Conservation (phyloP, 2,329 filamentous ascomycete species). For the Verticillium tricorpus region DNA sequence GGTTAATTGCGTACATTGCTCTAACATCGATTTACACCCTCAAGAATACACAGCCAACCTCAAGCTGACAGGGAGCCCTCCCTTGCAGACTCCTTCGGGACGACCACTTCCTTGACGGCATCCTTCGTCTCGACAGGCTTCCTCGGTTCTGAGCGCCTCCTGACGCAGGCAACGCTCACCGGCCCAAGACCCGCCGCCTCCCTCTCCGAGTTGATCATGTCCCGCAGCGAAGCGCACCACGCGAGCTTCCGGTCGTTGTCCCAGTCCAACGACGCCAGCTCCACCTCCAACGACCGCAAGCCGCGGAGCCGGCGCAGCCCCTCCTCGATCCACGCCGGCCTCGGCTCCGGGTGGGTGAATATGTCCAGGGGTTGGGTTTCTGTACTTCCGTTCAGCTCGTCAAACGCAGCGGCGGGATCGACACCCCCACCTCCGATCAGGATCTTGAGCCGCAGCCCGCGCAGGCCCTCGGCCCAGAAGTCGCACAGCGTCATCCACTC, state of each 20-base stretch:
- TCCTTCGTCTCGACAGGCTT: neutral
- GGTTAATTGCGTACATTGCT: too few species aligned
- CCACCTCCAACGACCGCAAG: conserved; percentile 35
- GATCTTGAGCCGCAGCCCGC: conserved; percentile 35
- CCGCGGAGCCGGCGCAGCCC: conserved; percentile 25
- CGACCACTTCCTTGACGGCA: neutral
- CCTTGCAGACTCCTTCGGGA: neutral
- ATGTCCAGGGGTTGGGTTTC: conserved; percentile 19
- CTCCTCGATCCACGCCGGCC: conserved; percentile 22
- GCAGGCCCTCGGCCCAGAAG: conserved; percentile 27
- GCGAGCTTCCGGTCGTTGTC: conserved; percentile 23
- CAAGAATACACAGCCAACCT: neutral
- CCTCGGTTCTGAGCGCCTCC: neutral
- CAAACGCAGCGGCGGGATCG: conserved; percentile 8
- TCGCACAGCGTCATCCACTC: conserved; percentile 33
- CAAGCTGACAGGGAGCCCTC: neutral
- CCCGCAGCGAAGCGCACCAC: conserved; percentile 29
- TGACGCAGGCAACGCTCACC: neutral
- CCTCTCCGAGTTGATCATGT: conserved; percentile 18
- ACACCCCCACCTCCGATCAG: conserved; percentile 19
- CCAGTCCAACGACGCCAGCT: conserved; percentile 29
- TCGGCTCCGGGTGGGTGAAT: conserved; percentile 11
- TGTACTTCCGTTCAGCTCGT: conserved; percentile 7
- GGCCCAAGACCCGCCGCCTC: neutral
- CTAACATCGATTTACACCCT: neutral